Percentiles rank a stretch among this genome's conserved stretches.
Evolutionary conservation across 352 stramenopile species (phyloP).

Genomic region (Pythium sukuiense): DNA sequence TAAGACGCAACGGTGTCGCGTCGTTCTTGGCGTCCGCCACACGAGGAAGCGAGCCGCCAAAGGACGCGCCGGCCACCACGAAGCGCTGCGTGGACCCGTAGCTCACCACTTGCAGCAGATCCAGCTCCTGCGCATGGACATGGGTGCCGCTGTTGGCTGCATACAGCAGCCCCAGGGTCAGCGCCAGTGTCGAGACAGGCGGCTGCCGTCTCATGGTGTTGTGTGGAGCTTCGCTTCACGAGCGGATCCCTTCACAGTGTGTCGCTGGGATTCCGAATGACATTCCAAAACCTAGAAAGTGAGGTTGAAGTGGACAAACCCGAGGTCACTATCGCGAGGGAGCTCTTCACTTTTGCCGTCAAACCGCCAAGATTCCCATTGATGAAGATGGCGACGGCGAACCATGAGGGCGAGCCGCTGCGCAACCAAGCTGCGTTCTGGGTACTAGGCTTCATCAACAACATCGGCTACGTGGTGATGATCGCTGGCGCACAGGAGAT

Average conservation of each 20-base stretch:
- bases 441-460: constrained; percentile 93
- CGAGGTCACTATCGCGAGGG: background rate
- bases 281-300: constrained; percentile 20
- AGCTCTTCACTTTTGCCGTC: background rate
- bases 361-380: background rate
- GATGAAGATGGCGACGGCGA: background rate
- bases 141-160: background rate
- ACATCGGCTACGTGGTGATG: constrained; percentile 94
- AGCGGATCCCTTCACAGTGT: background rate
- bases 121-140: constrained; percentile 11
- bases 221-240: background rate
- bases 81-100: constrained; percentile 4
- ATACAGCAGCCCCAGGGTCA: background rate
- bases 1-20: constrained; percentile 8
- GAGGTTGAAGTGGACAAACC: constrained; percentile 21
- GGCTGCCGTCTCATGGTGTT: background rate
- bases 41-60: constrained; percentile 12
- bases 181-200: background rate
- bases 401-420: constrained; percentile 30
- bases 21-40: background rate
- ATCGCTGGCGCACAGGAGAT: constrained; percentile 93
- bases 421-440: constrained; percentile 88
- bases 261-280: background rate
- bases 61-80: constrained; percentile 20
- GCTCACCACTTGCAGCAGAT: constrained; percentile 21